Conservation (phyloP, 140 eudicot genomes). For the Anethum foeniculum region DNA sequence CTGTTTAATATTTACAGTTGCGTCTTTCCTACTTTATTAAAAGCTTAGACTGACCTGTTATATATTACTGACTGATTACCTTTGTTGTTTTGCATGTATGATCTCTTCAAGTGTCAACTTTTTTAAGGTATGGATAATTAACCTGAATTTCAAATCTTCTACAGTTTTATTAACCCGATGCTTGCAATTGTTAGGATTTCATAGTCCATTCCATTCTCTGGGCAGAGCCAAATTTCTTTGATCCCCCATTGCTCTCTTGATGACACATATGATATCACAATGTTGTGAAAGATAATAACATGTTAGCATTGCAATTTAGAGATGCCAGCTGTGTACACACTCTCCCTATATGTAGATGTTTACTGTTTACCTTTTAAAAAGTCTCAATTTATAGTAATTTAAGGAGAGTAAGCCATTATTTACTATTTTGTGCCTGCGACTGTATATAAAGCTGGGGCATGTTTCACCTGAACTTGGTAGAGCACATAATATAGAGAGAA, state of each 20-base stretch:
- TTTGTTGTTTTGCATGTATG: conserved; percentile 23
- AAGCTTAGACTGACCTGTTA: not conserved
- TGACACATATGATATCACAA: not conserved
- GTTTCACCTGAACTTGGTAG: not conserved
- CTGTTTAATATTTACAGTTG: not conserved
- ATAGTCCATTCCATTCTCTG: not conserved
- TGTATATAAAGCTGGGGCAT: not conserved
- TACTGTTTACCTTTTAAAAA: not conserved
- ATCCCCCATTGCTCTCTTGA: not conserved
- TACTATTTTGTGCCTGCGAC: not conserved
- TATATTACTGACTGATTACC: not conserved
- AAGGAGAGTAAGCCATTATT: not conserved
- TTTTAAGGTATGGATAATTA: conserved; percentile 44
- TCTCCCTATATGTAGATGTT: not conserved
- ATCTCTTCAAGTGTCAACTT: conserved; percentile 40
- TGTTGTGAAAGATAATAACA: not conserved
- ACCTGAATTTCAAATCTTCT: not conserved
- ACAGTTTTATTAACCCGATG: not conserved
- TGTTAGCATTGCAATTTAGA: not conserved
- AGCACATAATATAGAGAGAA: not conserved
- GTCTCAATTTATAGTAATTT: not conserved
- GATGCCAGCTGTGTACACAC: not conserved
- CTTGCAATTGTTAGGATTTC: not conserved
- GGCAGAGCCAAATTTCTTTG: not conserved
- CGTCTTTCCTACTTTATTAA: not conserved